These are phyloP conservation scores for Hypomyces rosellus DNA, from an alignment of 2,329 filamentous ascomycete species.

Conservation along the genomic window DNA sequence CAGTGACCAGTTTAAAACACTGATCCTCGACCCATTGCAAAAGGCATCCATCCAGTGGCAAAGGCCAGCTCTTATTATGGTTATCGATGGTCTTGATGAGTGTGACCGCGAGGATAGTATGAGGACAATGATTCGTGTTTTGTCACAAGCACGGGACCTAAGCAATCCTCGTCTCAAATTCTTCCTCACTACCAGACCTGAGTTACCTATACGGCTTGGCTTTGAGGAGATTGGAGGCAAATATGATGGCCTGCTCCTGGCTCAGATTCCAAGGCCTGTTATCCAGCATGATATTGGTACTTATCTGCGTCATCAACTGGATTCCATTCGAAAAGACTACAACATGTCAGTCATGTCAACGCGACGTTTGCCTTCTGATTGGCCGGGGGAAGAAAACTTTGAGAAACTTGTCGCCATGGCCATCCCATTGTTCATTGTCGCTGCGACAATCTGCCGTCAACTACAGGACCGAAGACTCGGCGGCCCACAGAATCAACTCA, in stretches of 20 bases:
- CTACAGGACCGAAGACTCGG: constrained; percentile 16
- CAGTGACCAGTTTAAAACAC: constrained; percentile 34
- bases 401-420: constrained; percentile 21
- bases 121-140: constrained; percentile 22
- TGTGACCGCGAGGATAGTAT: constrained; percentile 24
- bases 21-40: constrained; percentile 30
- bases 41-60: not conserved
- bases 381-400: constrained; percentile 5
- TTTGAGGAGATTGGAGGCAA: constrained; percentile 23
- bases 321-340: constrained; percentile 1
- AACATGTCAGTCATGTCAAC: constrained; percentile 6
- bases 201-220: constrained; percentile 30
- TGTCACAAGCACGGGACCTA: constrained; percentile 4
- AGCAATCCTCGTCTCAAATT: constrained; percentile 22
- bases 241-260: constrained; percentile 7
- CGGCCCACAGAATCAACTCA: constrained; percentile 18
- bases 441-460: constrained; percentile 27
- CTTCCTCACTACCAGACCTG: constrained; percentile 38
- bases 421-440: constrained; percentile 30
- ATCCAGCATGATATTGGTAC: constrained; percentile 5
- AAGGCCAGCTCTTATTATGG: constrained; percentile 16
- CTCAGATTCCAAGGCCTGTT: not conserved
- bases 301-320: not conserved
- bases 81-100: constrained; percentile 30
- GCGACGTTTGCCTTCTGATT: not conserved